phyloP scores from a whole-genome alignment of 192 early-diverging fungal genomes.

The Umbelopsis sp. region DNA sequence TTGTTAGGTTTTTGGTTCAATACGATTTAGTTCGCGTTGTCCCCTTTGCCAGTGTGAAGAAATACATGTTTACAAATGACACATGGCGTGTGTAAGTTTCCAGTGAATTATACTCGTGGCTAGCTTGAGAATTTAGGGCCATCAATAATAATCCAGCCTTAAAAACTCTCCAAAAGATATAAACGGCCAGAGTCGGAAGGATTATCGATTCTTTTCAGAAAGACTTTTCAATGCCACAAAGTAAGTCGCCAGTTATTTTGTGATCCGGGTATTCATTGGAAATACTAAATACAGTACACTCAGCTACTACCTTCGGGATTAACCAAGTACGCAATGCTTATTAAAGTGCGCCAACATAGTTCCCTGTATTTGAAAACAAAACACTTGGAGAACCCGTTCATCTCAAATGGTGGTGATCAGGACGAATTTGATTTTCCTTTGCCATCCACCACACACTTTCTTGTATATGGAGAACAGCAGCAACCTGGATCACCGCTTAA shows the following conservation, averaged over 20 bases:
- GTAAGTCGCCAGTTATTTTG: neutral
- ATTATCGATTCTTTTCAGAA: neutral
- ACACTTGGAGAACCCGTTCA: slow-evolving; percentile 3
- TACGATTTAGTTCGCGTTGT: slow-evolving; percentile 2
- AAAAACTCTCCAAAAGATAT: no score
- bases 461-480: slow-evolving; percentile 11
- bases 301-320: neutral
- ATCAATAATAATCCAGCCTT: no score
- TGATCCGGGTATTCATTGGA: neutral
- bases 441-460: slow-evolving; percentile 4
- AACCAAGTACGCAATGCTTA: neutral
- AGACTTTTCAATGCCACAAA: slow-evolving; percentile 10
- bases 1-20: neutral
- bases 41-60: neutral
- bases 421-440: neutral
- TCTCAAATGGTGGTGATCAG: neutral
- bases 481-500: slow-evolving; percentile 2
- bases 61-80: neutral
- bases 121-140: neutral
- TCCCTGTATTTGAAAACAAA: neutral
- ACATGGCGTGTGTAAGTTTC: slow-evolving; percentile 12
- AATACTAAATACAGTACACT: neutral
- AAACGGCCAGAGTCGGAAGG: neutral
- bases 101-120: neutral
- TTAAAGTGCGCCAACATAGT: slow-evolving; percentile 8